These are phyloP conservation scores for Sicyos edulis DNA, from an alignment of 306 rosid species.

Conservation along the genomic window DNA sequence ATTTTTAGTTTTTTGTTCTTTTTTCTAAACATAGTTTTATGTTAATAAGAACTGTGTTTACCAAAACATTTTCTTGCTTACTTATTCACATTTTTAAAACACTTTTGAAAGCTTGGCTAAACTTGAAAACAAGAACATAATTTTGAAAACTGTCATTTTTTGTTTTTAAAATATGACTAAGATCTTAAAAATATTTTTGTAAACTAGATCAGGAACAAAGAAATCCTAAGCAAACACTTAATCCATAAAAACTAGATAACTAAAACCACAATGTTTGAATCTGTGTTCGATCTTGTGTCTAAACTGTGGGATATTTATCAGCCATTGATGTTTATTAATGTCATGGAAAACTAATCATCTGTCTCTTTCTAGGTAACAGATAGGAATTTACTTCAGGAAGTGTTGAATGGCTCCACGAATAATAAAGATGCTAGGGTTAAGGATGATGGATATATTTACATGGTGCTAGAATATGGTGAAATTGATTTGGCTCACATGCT, in stretches of 20 bases:
- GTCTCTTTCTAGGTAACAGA: conserved; percentile 68
- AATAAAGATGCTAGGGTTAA: conserved; percentile 82
- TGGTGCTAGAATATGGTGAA: conserved; percentile 98
- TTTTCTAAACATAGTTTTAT: too few relatives aligned
- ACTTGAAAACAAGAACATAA: not conserved
- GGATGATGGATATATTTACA: conserved; percentile 87
- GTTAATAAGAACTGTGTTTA: not conserved
- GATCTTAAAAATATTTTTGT: not conserved
- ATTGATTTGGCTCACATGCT: conserved; percentile 99
- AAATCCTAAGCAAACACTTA: not conserved
- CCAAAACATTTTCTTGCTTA: not conserved
- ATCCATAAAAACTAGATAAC: not conserved
- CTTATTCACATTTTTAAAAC: not conserved
- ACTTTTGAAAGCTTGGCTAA: not conserved
- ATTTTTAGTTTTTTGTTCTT: not conserved
- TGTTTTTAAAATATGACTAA: not conserved
- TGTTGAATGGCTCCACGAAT: conserved; percentile 59
- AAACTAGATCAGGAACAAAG: not conserved
- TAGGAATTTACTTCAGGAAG: conserved; percentile 71
- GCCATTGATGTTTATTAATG: not conserved
- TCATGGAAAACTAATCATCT: not conserved
- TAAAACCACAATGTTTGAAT: not conserved
- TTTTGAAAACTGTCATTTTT: not conserved
- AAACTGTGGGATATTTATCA: not conserved
- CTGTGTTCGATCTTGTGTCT: not conserved